phyloP scores from a whole-genome alignment of 768 basidiomycete genomes.

The Russula olivacea region DNA sequence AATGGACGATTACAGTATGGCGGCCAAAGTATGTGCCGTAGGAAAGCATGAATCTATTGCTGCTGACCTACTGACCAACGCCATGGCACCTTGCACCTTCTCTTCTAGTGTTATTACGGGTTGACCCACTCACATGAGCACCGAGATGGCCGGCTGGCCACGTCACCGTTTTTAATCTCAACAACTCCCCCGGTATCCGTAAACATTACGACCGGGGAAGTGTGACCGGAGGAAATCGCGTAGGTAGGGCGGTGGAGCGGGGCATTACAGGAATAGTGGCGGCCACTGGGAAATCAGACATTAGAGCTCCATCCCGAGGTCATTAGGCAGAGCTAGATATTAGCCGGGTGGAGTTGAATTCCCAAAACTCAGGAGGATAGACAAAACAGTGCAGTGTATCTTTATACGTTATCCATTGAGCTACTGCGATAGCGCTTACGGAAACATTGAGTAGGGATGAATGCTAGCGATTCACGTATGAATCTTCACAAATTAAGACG shows the following conservation, averaged over 20 bases:
- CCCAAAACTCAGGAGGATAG: neutral
- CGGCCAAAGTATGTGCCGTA: neutral
- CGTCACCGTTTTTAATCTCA: neutral
- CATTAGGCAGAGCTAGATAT: neutral
- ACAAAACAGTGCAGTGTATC: too few species aligned
- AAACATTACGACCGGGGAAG: neutral
- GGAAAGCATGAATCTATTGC: too few species aligned
- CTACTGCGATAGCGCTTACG: neutral
- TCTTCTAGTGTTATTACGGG: neutral
- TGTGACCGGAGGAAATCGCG: neutral
- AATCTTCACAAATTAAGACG: conserved; percentile 1
- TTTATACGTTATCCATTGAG: neutral
- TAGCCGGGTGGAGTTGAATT: neutral
- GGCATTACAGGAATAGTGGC: neutral
- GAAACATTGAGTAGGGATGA: conserved; percentile 8
- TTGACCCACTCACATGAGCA: neutral
- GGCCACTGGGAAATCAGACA: too few species aligned
- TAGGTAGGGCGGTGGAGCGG: neutral
- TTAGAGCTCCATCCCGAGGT: too few species aligned
- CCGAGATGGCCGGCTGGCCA: neutral
- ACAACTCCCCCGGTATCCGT: neutral
- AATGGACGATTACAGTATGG: neutral
- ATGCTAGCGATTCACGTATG: neutral
- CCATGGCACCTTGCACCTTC: neutral
- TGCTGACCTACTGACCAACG: too few species aligned